Conservation (phyloP, 345 rosid species). For the Gossypium rotundifolium region DNA sequence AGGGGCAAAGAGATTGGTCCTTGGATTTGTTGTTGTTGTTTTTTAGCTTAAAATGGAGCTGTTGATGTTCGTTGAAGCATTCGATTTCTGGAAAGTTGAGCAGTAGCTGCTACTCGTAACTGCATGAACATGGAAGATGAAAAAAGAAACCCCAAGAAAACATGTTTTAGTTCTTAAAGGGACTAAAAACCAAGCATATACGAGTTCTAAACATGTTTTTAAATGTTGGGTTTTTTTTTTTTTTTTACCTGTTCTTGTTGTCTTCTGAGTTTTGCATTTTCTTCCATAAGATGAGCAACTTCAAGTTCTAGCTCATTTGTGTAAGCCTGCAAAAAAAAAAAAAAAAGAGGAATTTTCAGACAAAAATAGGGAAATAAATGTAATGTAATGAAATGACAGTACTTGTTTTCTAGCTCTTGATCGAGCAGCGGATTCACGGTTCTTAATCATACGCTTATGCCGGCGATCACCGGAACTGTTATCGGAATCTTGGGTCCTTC, state of each 20-base stretch:
- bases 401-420: constrained; percentile 84
- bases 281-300: constrained; percentile 44
- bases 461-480: constrained; percentile 35
- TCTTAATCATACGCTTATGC: constrained; percentile 70
- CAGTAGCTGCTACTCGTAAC: constrained; percentile 41
- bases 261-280: constrained; percentile 58
- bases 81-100: constrained; percentile 39
- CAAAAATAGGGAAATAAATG: background rate
- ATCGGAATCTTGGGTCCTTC: constrained; percentile 43
- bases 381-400: constrained; percentile 1
- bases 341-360: background rate
- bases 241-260: constrained; percentile 65
- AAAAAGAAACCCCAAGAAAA: too few species aligned
- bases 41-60: constrained; percentile 67
- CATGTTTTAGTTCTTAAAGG: too few species aligned
- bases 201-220: background rate
- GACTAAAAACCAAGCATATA: background rate
- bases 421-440: constrained; percentile 84
- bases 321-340: constrained; percentile 49
- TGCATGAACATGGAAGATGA: constrained; percentile 21
- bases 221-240: background rate
- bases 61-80: constrained; percentile 50
- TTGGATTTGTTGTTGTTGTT: background rate
- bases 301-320: constrained; percentile 56
- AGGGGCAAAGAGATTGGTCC: background rate